These are phyloP conservation scores for Kalmusia sp. DNA, from an alignment of 2,329 filamentous ascomycete species.

Conservation along the genomic window DNA sequence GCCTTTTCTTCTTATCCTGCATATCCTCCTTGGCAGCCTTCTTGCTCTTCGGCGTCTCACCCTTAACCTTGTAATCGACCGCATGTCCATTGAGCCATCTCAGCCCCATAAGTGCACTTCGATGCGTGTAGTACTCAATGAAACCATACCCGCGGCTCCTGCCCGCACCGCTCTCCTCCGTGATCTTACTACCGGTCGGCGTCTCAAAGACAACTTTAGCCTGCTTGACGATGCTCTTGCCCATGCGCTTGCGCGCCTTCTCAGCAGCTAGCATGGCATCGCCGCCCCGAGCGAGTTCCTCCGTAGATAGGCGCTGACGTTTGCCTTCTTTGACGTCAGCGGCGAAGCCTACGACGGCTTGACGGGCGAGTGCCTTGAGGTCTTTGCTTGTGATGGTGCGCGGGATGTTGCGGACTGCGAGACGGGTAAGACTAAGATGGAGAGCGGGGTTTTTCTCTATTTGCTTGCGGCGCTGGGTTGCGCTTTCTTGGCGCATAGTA, in stretches of 20 bases:
- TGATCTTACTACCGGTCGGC: constrained; percentile 81
- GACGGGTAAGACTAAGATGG: constrained; percentile 85
- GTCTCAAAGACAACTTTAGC: constrained; percentile 95
- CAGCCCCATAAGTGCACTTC: constrained; percentile 92
- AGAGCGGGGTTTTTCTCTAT: constrained; percentile 91
- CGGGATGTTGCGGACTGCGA: constrained; percentile 91
- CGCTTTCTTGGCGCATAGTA: constrained; percentile 86
- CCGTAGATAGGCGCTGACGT: constrained; percentile 82
- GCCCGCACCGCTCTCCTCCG: constrained; percentile 77
- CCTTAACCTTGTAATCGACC: constrained; percentile 58
- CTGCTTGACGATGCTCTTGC: constrained; percentile 87
- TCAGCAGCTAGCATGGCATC: constrained; percentile 84
- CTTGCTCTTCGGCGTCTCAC: constrained; percentile 55
- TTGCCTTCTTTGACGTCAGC: constrained; percentile 82
- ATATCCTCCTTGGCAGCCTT: constrained; percentile 49
- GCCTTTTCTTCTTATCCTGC: constrained; percentile 82
- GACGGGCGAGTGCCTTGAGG: constrained; percentile 86
- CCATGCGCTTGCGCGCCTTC: constrained; percentile 77
- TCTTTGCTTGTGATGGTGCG: constrained; percentile 83
- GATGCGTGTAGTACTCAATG: constrained; percentile 93
- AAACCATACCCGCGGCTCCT: constrained; percentile 94
- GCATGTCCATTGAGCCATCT: constrained; percentile 88
- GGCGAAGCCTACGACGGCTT: constrained; percentile 94
- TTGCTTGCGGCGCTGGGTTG: constrained; percentile 84
- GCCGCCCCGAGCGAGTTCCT: constrained; percentile 82